Evolutionary conservation across 768 basidiomycete genomes (phyloP).

Genomic region (Amanita pallidorosea): DNA sequence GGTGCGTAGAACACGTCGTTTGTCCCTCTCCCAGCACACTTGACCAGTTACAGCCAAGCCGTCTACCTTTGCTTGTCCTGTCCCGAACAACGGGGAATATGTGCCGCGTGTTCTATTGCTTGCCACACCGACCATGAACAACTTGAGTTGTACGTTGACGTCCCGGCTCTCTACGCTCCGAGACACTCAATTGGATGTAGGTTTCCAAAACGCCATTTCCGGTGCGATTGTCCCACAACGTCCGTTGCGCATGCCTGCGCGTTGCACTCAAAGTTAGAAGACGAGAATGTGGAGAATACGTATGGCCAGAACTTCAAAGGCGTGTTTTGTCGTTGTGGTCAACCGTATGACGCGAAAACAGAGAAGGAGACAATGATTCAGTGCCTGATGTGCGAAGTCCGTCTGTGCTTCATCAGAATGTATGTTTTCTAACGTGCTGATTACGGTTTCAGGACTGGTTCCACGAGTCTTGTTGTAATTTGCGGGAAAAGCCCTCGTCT

Average conservation of each 20-base stretch:
- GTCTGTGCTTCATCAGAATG: conserved; percentile 15
- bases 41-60: conserved; percentile 41
- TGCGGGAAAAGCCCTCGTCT: conserved; percentile 52
- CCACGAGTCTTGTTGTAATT: conserved; percentile 81
- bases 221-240: conserved; percentile 76
- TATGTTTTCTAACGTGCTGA: conserved; percentile 5
- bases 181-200: conserved; percentile 15
- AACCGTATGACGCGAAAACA: conserved; percentile 58
- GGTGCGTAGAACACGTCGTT: conserved; percentile 20
- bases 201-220: conserved; percentile 76
- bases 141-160: conserved; percentile 48
- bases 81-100: conserved; percentile 55
- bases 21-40: conserved; percentile 1
- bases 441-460: conserved; percentile 66
- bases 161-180: neutral
- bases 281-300: conserved; percentile 44
- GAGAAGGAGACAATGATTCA: conserved; percentile 86
- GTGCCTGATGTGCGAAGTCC: conserved; percentile 76
- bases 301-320: conserved; percentile 71
- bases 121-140: conserved; percentile 86
- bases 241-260: conserved; percentile 52
- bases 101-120: conserved; percentile 76
- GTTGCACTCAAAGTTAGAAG: conserved; percentile 43
- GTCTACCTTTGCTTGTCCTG: conserved; percentile 79
- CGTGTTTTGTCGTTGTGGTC: conserved; percentile 66